Percentiles rank a stretch among this genome's conserved stretches.
Evolutionary conservation across 495 filamentous ascomycete genomes (phyloP).

Genomic region (Jackrogersella multiformis): DNA sequence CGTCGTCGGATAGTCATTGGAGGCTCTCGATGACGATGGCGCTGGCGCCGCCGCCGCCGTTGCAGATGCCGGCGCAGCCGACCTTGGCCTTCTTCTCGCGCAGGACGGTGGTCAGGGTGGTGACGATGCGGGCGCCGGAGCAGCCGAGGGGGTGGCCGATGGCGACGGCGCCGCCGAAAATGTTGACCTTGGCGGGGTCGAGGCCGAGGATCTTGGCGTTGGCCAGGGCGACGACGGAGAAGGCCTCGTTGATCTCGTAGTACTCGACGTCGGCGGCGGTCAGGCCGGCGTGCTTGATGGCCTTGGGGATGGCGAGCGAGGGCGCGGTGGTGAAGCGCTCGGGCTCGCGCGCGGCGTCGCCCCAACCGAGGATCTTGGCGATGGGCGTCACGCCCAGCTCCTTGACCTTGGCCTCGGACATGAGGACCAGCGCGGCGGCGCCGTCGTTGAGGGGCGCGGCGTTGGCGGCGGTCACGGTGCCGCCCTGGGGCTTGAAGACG

Average conservation of each 20-base stretch:
- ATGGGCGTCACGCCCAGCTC: constrained; percentile 88
- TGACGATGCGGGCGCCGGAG: constrained; percentile 90
- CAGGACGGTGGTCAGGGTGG: constrained; percentile 89
- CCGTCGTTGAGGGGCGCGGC: constrained; percentile 96
- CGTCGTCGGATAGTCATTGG: constrained; percentile 49
- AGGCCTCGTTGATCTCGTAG: constrained; percentile 99
- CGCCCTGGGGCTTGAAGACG: constrained; percentile 81
- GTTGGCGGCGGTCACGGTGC: constrained; percentile 97
- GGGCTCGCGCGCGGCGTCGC: constrained; percentile 87
- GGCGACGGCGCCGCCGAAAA: constrained; percentile 94
- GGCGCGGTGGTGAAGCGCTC: constrained; percentile 96
- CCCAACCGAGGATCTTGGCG: constrained; percentile 96
- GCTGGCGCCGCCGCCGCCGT: constrained; percentile 93
- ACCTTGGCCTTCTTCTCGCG: constrained; percentile 91
- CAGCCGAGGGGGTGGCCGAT: constrained; percentile 94
- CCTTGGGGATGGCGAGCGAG: constrained; percentile 95
- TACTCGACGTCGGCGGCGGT: constrained; percentile 80
- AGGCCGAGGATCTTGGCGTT: constrained; percentile 90
- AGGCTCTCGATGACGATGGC: constrained; percentile 86
- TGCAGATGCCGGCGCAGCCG: constrained; percentile 95
- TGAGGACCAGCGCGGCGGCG: constrained; percentile 87
- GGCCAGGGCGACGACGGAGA: constrained; percentile 93
- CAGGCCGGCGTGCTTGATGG: constrained; percentile 88
- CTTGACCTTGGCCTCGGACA: constrained; percentile 88
- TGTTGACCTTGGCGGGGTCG: constrained; percentile 86